These are phyloP conservation scores for Pleurotus cornucopiae DNA, from an alignment of 768 basidiomycete genomes.

Conservation along the genomic window DNA sequence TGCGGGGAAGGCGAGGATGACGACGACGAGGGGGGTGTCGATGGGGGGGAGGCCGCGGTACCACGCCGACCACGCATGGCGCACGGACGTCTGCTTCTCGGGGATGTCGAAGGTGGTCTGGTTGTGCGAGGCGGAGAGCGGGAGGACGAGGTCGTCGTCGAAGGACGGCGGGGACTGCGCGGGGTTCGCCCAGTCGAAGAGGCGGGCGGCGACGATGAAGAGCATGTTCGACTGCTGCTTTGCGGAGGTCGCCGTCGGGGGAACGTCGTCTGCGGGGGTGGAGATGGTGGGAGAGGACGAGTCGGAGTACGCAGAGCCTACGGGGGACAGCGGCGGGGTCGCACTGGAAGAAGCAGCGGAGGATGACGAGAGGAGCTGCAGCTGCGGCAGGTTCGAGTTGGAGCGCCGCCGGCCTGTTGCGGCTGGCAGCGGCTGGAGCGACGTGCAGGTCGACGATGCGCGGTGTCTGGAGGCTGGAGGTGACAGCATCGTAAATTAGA, in stretches of 20 bases:
- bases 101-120: conserved; percentile 29
- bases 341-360: conserved; percentile 9
- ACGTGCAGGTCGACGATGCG: conserved; percentile 57
- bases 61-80: conserved; percentile 20
- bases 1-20: conserved; percentile 54
- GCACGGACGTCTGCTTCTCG: conserved; percentile 29
- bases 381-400: conserved; percentile 49
- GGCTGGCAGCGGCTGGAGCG: conserved; percentile 48
- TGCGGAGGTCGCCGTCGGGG: neutral
- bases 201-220: conserved; percentile 42
- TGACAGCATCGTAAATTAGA: conserved; percentile 7
- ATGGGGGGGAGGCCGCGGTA: conserved; percentile 23
- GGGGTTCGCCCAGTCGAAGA: conserved; percentile 50
- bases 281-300: conserved; percentile 12
- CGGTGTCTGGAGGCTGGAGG: conserved; percentile 43
- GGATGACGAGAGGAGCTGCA: conserved; percentile 25
- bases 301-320: conserved; percentile 12
- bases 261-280: neutral
- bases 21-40: conserved; percentile 35
- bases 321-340: conserved; percentile 9
- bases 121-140: conserved; percentile 49
- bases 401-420: conserved; percentile 43
- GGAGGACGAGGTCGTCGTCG: conserved; percentile 49
- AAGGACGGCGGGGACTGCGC: conserved; percentile 33
- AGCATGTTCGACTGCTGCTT: conserved; percentile 40